These are phyloP conservation scores for Talinum fruticosum DNA, from an alignment of 148 eudicot genomes.

Conservation along the genomic window DNA sequence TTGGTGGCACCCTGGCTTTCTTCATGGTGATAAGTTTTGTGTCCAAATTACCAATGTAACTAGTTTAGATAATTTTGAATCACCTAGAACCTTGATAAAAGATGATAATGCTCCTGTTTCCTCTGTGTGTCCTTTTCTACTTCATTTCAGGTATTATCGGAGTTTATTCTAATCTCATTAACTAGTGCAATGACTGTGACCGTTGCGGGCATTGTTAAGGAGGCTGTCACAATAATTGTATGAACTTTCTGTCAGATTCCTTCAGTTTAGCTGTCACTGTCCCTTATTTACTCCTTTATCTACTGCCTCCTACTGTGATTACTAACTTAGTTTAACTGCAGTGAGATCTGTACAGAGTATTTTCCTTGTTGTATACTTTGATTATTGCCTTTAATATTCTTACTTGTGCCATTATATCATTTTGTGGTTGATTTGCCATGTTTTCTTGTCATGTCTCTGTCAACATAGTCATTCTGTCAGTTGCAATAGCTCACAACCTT, in stretches of 20 bases:
- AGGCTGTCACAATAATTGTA: constrained; percentile 93
- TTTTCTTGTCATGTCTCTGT: neutral
- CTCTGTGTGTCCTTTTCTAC: constrained; percentile 8
- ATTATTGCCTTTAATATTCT: no score
- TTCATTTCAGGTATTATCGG: constrained; percentile 74
- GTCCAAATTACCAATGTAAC: neutral
- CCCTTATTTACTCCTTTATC: neutral
- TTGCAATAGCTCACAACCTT: neutral
- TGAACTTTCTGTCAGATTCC: constrained; percentile 21
- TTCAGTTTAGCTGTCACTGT: neutral
- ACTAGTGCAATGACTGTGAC: constrained; percentile 99
- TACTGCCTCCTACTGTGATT: neutral
- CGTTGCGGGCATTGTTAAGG: constrained; percentile 96
- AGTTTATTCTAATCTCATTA: constrained; percentile 79
- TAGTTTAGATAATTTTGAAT: constrained; percentile 1
- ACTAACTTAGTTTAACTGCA: neutral
- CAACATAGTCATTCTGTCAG: neutral
- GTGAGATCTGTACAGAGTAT: no score
- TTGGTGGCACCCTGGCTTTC: constrained; percentile 95
- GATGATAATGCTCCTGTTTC: neutral
- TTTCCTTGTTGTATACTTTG: no score
- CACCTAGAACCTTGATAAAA: neutral
- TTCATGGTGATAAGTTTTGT: constrained; percentile 60
- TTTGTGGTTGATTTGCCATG: neutral
- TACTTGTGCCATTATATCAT: no score